phyloP scores from a whole-genome alignment of 75 land plant genomes.

The Cryptomeria japonica region DNA sequence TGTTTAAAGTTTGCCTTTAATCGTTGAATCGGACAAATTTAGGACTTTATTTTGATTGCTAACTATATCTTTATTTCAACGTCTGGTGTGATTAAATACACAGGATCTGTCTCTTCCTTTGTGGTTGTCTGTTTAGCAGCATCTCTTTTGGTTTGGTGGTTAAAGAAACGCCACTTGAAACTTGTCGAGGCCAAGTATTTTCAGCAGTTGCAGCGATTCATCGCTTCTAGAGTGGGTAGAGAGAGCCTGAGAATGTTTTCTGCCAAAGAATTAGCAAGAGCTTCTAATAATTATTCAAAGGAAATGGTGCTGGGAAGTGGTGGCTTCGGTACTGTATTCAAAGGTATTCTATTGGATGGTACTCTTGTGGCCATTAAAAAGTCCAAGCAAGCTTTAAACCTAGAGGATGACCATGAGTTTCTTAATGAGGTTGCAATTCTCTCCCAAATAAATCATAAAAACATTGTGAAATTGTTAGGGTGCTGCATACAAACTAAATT shows the following conservation, averaged over 20 bases:
- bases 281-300: not conserved
- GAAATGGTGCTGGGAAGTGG: not conserved
- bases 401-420: conserved; percentile 6
- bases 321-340: not conserved
- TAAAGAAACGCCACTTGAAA: not conserved
- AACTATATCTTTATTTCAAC: too few relatives aligned
- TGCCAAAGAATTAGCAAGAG: conserved; percentile 9
- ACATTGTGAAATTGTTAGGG: conserved; percentile 19
- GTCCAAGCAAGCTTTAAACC: not conserved
- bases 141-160: not conserved
- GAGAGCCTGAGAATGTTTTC: conserved; percentile 25
- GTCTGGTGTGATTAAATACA: too few relatives aligned
- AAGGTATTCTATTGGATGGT: not conserved
- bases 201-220: not conserved
- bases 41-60: too few relatives aligned
- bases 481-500: conserved; percentile 13
- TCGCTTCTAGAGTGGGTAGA: not conserved
- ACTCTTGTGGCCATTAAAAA: not conserved
- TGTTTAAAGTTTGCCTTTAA: too few relatives aligned
- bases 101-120: not conserved
- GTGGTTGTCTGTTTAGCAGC: not conserved
- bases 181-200: not conserved
- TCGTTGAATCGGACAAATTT: too few relatives aligned
- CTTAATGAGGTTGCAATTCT: conserved; percentile 28
- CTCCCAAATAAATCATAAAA: conserved; percentile 16